phyloP scores from a whole-genome alignment of 2,329 filamentous ascomycete genomes.

The Arthrobotrys sinensis region DNA sequence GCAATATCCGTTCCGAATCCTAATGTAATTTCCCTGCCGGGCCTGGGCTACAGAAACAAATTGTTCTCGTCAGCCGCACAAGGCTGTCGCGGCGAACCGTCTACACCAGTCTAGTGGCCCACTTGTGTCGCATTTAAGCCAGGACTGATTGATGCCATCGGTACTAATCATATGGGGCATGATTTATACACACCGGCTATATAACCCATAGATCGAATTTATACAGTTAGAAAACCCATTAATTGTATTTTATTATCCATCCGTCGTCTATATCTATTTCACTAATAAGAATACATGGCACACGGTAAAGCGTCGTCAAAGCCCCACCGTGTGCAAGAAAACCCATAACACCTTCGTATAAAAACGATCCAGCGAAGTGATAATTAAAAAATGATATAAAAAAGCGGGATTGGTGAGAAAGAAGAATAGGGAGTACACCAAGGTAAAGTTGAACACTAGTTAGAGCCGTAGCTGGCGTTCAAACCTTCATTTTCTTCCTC shows the following conservation, averaged over 20 bases:
- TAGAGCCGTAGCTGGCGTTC: background rate
- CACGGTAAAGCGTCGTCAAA: slow-evolving; percentile 4
- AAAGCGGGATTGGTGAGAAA: background rate
- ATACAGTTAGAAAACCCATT: background rate
- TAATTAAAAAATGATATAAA: slow-evolving; percentile 5
- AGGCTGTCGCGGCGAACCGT: too few relatives aligned
- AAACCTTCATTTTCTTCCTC: slow-evolving; percentile 53
- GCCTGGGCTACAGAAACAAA: too few relatives aligned
- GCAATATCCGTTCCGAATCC: too few relatives aligned
- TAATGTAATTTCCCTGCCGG: too few relatives aligned
- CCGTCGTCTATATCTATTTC: slow-evolving; percentile 21
- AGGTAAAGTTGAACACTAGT: background rate
- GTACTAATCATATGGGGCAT: too few relatives aligned
- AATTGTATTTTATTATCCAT: background rate
- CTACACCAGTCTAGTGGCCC: too few relatives aligned
- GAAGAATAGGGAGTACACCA: background rate
- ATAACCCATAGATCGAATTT: background rate
- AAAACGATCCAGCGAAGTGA: slow-evolving; percentile 11
- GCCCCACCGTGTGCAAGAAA: background rate
- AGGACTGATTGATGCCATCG: too few relatives aligned
- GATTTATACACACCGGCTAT: too few relatives aligned
- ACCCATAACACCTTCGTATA: slow-evolving; percentile 40
- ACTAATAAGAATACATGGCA: slow-evolving; percentile 19
- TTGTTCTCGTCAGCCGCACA: too few relatives aligned
- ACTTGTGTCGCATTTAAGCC: too few relatives aligned